Percentiles rank a stretch among this genome's conserved stretches.
Conservation (phyloP, 2,329 filamentous ascomycete genomes). For the Leptographium wingfieldii region DNA sequence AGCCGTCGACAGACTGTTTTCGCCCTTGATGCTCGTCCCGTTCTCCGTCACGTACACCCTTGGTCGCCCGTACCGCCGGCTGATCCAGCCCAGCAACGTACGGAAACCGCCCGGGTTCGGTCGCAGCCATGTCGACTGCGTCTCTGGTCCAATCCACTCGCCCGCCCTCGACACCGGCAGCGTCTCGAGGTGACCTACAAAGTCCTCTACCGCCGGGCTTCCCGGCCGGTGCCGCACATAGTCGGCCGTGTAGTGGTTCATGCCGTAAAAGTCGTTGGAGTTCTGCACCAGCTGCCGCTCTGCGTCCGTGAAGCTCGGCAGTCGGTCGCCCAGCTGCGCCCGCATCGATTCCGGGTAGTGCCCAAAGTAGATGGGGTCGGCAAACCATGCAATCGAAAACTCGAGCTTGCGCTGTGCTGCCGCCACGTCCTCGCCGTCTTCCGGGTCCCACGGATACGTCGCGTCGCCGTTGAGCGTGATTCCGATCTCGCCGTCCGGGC, state of each 20-base stretch:
- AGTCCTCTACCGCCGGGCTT: slow-evolving; percentile 50
- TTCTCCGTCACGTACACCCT: slow-evolving; percentile 84
- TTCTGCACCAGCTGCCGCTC: slow-evolving; percentile 64
- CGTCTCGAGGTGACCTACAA: slow-evolving; percentile 62
- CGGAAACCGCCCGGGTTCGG: slow-evolving; percentile 67
- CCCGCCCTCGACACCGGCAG: slow-evolving; percentile 59
- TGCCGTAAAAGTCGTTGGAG: slow-evolving; percentile 89
- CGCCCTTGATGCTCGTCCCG: slow-evolving; percentile 70
- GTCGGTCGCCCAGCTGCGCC: slow-evolving; percentile 63
- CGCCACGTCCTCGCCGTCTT: slow-evolving; percentile 61
- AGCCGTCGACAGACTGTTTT: slow-evolving; percentile 61
- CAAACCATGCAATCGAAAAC: slow-evolving; percentile 81
- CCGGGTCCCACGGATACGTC: slow-evolving; percentile 69
- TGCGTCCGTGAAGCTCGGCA: slow-evolving; percentile 62
- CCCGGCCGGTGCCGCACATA: slow-evolving; percentile 64
- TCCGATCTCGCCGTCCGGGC: slow-evolving; percentile 56
- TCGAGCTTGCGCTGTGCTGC: slow-evolving; percentile 73
- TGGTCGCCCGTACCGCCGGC: slow-evolving; percentile 61
- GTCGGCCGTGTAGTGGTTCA: slow-evolving; percentile 89
- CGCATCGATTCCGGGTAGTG: slow-evolving; percentile 76
- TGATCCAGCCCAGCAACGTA: slow-evolving; percentile 64
- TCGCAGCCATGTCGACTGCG: slow-evolving; percentile 69
- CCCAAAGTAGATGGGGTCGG: slow-evolving; percentile 75
- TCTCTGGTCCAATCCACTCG: slow-evolving; percentile 66
- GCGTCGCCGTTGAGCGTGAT: slow-evolving; percentile 83